A percentile compares a stretch with the other conserved stretches of the same genome.
These are phyloP conservation scores for Cinchona pubescens DNA, from an alignment of 257 asterid genomes.

Conservation along the genomic window DNA sequence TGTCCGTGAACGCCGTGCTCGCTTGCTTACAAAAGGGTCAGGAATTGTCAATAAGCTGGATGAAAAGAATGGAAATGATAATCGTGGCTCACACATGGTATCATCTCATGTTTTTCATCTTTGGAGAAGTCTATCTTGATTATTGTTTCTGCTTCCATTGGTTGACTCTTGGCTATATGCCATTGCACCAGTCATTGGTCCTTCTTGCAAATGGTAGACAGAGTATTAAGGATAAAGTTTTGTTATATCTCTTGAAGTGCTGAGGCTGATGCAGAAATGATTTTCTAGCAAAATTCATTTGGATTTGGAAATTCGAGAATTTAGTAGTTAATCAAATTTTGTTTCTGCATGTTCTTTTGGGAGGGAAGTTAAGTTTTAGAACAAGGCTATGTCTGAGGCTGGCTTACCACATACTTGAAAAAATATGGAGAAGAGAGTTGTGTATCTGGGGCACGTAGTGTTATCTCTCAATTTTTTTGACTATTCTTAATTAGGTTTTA, in stretches of 20 bases:
- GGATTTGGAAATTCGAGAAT: not conserved
- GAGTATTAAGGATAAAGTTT: not conserved
- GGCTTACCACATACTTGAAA: not conserved
- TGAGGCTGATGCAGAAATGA: not conserved
- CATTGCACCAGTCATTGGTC: not conserved
- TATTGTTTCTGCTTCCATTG: not conserved
- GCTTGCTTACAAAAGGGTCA: constrained; percentile 28
- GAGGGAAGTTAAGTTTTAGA: not conserved
- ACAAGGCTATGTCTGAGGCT: not conserved
- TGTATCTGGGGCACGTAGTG: not conserved
- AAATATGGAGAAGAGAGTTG: not conserved
- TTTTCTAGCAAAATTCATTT: not conserved
- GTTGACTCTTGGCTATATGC: not conserved
- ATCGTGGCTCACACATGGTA: constrained; percentile 17
- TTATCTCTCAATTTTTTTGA: not conserved
- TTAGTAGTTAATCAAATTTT: not conserved
- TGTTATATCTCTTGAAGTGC: not conserved
- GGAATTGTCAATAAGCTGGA: constrained; percentile 27
- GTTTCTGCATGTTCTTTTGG: not conserved
- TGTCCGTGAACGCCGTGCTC: constrained; percentile 68
- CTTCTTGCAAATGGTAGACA: not conserved
- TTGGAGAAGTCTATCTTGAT: not conserved
- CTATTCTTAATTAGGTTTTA: constrained; percentile 14
- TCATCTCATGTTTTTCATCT: not conserved
- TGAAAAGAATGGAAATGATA: constrained; percentile 33